Evolutionary conservation across 1,284 basidiomycete species (phyloP), one percentile per base, ranked within the genome.

Genomic region (Papiliotrema laurentii): DNA sequence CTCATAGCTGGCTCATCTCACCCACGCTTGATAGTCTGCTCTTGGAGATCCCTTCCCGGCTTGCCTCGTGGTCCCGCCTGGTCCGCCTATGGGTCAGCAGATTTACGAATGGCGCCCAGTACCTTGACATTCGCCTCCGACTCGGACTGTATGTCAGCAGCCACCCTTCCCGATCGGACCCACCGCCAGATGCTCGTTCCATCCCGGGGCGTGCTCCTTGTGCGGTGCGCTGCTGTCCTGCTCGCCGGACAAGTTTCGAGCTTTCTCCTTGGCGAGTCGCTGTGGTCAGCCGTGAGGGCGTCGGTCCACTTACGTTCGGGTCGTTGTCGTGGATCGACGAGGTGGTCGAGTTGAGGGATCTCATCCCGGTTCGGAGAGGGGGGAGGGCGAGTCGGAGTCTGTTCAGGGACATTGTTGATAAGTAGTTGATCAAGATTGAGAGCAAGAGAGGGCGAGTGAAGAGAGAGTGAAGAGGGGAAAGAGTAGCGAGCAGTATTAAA

Each of bases 151-250:
- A 9, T 7, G 21, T 19, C 25, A 44, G 48, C 48, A 55, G 47
- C 43, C 22, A 16, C n/a, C 5, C 3, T 28, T 26, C 9, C 13
- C 4, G 7, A 5, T 7, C 9, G 14, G 9, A 67, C 67, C 59
- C 56, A 69, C 68, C 49, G 69, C 69, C 19, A 71, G 59, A 13
- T 61, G 41, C 58, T 71, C 69, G 54, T 71, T 71, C 69, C 69
- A 71, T 53, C 66, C 64, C 18, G 69, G 69, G 19, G 69, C 69
- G 40, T 61, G 51, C 38, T 67, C 57, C 38, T 63, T 64, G 55
- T 62, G 64, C 14, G 66, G 59, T 14, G 59, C 49, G 22, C 57
- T 63, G 22, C 53, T 45, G 35, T 60, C 60, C 45, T 69, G 64
- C 11, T 52, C 52, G 3, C 65, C 68, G 9, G 47, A 44, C 22